Evolutionary conservation across 2,329 filamentous ascomycete species (phyloP), one percentile per base, ranked within the genome.

Genomic region (Lachnum nothofagi): DNA sequence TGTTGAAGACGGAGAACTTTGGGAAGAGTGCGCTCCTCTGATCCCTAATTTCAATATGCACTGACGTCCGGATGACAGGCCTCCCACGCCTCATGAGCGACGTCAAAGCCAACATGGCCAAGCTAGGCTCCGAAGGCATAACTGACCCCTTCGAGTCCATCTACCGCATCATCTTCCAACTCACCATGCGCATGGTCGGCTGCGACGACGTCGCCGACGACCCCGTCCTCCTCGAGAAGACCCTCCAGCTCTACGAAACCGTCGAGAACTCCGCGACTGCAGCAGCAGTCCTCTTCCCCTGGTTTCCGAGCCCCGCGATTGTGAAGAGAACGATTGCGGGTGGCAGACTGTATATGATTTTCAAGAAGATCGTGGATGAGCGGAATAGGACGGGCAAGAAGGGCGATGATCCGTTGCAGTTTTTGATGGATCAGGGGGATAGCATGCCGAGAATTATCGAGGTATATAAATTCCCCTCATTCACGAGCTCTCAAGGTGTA

Each of bases 121-220:
- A 52, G 3, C 65, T 78, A 7, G 59, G 65, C 25, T 56, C 63
- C 4, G 57, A 55, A 6, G 66, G 65, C 7, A 61, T 70, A 4
- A 73, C 75, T 6, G 70, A 81, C 52, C 77, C 78, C 0, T 80
- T 81, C 56, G 69, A 78, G 29, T 69, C 69, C 58, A 66, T 80
- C 40, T 79, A 78, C 58, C 61, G 67, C 5, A 66, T 78, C 46
- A 69, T 81, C 1, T 82, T 75, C 61, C 70, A 73, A 57, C 68
- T 82, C n/a, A 81, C 76, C 3, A 78, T 80, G 66, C 72, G 78
- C 10, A 75, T 71, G 4, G 68, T 81, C 1, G 78, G 75, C 5
- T 70, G 70, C 44, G 66, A 72, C 25, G 78, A 82, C 35, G 72
- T 82, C 22, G 77, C 76, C 12, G 67, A 76, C 2, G 66, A 76